Base-by-base conservation (phyloP, 23 red algal species). In the Pyropia haitanensis region DNA sequence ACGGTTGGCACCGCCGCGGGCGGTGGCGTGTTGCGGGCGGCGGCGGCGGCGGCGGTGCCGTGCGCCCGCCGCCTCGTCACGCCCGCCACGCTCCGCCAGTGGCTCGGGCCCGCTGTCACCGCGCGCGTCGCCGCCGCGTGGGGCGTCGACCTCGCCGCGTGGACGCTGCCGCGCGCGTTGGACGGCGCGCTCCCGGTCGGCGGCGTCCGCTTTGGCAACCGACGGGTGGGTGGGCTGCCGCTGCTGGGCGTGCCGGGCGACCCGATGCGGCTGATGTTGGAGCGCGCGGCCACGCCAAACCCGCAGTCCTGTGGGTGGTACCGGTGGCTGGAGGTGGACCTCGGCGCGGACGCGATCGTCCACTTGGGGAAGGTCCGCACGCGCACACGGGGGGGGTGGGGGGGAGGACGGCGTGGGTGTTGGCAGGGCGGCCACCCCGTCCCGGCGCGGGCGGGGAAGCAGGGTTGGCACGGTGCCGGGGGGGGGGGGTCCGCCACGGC, bases 211-310 rank as follows among this genome's bases (percentile, higher is more conserved):
- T 58, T 87, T 52, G 83, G 83, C 25, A 88, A 88, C 23, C 22
- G 79, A 2, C 79, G 71, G 71, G 65, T 88, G 18, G 83, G 71
- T 10, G 73, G 79, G 5, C 83, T 79, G 73, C 83, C 83, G 31
- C 71, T 72, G 18, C 44, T 88, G 4, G 83, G 83, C 5, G 52
- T 78, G 14, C 72, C 61, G 0, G 83, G 83, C 16, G 83, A 88
- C 63, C 83, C 83, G 10, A 78, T 88, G 83, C 73, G 83, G n/a
- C 70, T 88, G 83, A 67, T 88, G 62, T 88, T 88, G 50, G 71
- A 77, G 19, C 75, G 72, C 56, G 72, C 71, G 39, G 72, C 76
- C 2, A 64, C 83, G 3, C 83, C 83, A 7, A 73, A 88, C 52
- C 83, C 71, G 17, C 72, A 78, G 52, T 88, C 71, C 34, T 53